Percentiles rank a stretch among this genome's conserved stretches.
Evolutionary conservation across 2,329 filamentous ascomycete species (phyloP).

Genomic region (Fusarium brevicatenulatum): DNA sequence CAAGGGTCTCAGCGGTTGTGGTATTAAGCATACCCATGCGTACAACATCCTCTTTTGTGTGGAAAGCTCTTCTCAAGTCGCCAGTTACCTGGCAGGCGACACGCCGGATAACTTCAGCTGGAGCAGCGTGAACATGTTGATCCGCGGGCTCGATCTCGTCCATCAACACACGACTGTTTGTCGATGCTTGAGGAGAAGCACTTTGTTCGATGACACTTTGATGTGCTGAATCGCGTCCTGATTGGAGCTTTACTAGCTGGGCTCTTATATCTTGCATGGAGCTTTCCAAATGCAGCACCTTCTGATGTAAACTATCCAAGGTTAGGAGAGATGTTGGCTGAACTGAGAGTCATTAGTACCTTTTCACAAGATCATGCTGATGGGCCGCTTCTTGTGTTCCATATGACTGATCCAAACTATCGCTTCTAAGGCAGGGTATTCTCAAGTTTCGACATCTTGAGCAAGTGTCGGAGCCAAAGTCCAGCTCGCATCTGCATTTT

Average conservation of each 20-base stretch:
- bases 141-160: constrained; percentile 19
- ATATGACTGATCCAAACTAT: constrained; percentile 5
- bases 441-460: constrained; percentile 28
- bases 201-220: background rate
- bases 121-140: constrained; percentile 17
- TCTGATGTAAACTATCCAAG: constrained; percentile 10
- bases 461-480: constrained; percentile 24
- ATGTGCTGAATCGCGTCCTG: background rate
- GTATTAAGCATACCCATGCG: constrained; percentile 14
- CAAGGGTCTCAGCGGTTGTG: constrained; percentile 10
- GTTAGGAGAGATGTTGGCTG: background rate
- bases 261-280: constrained; percentile 19
- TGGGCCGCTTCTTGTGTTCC: background rate
- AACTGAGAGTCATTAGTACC: background rate
- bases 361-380: constrained; percentile 15
- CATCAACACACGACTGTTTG: background rate
- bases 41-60: constrained; percentile 21
- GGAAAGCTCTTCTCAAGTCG: constrained; percentile 18
- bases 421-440: constrained; percentile 22
- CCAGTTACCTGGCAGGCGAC: constrained; percentile 24
- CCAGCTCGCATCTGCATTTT: constrained; percentile 35
- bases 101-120: constrained; percentile 26
- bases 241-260: constrained; percentile 2
- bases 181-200: background rate
- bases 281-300: constrained; percentile 18